Percentiles rank a stretch among this genome's conserved stretches.
Conservation (phyloP, 2,329 filamentous ascomycete species). For the Diaporthe ampelina region DNA sequence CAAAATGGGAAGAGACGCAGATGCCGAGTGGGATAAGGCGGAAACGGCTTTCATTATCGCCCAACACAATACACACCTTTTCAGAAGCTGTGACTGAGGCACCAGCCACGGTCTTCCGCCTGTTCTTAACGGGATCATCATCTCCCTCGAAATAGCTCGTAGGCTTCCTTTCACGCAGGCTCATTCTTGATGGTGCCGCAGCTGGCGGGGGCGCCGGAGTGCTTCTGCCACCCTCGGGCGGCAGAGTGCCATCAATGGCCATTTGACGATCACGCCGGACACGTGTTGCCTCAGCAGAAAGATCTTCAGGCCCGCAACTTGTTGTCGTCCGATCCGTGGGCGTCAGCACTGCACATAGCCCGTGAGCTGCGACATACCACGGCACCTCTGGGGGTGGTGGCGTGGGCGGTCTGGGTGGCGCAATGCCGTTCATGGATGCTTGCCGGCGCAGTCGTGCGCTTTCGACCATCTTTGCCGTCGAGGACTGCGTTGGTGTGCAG, state of each 20-base stretch:
- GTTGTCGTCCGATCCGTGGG: slow-evolving; percentile 80
- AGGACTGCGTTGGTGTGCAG: slow-evolving; percentile 89
- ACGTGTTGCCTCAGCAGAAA: slow-evolving; percentile 77
- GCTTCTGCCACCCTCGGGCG: slow-evolving; percentile 48
- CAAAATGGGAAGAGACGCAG: neutral
- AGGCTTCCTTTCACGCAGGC: slow-evolving; percentile 79
- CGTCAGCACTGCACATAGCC: slow-evolving; percentile 86
- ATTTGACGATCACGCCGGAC: slow-evolving; percentile 76
- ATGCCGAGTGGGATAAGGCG: neutral
- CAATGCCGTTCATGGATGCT: slow-evolving; percentile 65
- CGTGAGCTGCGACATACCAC: slow-evolving; percentile 87
- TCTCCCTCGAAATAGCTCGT: slow-evolving; percentile 68
- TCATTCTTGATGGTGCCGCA: slow-evolving; percentile 72
- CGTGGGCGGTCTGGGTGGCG: slow-evolving; percentile 64
- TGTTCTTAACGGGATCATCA: slow-evolving; percentile 59
- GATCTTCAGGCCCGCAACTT: slow-evolving; percentile 83
- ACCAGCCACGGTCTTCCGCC: slow-evolving; percentile 74
- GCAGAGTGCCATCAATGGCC: slow-evolving; percentile 52
- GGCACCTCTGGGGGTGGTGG: slow-evolving; percentile 85
- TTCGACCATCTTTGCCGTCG: slow-evolving; percentile 82
- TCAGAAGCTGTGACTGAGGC: slow-evolving; percentile 61
- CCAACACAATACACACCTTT: slow-evolving; percentile 51
- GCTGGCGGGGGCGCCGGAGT: slow-evolving; percentile 47
- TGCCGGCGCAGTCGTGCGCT: slow-evolving; percentile 75
- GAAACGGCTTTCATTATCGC: neutral